phyloP scores from a whole-genome alignment of 805 yeast species.

The Yarrowia bubula region DNA sequence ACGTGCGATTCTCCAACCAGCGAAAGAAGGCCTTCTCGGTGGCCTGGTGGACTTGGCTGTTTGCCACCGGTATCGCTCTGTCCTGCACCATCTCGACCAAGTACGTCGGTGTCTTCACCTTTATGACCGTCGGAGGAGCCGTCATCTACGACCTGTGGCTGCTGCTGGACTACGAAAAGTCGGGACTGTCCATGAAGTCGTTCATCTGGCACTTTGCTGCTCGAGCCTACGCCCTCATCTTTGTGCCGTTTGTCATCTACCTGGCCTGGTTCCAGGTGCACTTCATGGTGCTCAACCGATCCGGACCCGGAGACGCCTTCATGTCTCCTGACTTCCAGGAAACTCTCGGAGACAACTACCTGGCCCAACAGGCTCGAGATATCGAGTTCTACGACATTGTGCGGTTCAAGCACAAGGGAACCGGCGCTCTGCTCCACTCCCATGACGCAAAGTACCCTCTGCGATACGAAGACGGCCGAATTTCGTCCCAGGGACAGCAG shows the following conservation, averaged over 20 bases:
- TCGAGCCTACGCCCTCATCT: constrained; percentile 66
- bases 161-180: constrained; percentile 63
- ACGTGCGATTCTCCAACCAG: constrained; percentile 73
- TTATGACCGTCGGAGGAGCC: constrained; percentile 80
- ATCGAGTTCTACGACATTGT: constrained; percentile 74
- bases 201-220: constrained; percentile 70
- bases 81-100: constrained; percentile 94
- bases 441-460: constrained; percentile 75
- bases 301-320: constrained; percentile 95
- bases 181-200: constrained; percentile 52
- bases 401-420: constrained; percentile 76
- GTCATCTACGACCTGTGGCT: constrained; percentile 87
- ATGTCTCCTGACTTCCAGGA: constrained; percentile 97
- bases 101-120: constrained; percentile 93
- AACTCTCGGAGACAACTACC: constrained; percentile 77
- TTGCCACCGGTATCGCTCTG: constrained; percentile 76
- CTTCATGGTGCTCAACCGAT: constrained; percentile 71
- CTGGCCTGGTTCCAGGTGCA: constrained; percentile 90
- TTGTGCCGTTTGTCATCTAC: constrained; percentile 78
- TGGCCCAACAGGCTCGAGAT: constrained; percentile 66
- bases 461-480: constrained; percentile 93
- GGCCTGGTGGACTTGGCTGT: constrained; percentile 86
- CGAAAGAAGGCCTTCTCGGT: constrained; percentile 63
- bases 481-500: constrained; percentile 92
- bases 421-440: constrained; percentile 79